Evolutionary conservation across 495 filamentous ascomycete species (phyloP), one percentile per base, ranked within the genome.

Genomic region (Xanthoparmelia taractica): DNA sequence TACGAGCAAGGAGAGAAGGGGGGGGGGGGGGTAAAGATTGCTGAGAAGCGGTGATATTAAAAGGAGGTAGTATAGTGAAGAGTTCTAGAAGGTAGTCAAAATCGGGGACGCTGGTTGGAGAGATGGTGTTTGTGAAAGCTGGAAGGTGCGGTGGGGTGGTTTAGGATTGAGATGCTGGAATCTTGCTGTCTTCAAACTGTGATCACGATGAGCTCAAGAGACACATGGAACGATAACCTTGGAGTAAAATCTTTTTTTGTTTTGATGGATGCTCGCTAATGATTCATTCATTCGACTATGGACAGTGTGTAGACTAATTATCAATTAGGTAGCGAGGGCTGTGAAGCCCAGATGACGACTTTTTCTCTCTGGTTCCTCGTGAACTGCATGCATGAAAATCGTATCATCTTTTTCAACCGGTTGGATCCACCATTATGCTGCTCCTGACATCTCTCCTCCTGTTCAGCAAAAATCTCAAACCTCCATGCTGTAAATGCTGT

Each of bases 401-500:
- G 45, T 10, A 13, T 48, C 4, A 23, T n/a, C 23, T 3, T 27
- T 27, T 29, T 0, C 23, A 29, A 50, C 47, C 1, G 7, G 25
- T 2, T n/a, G n/a, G 10, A 15, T 50, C 47, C 47, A 23, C 47
- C 47, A 50, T 47, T 47, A 50, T 50, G 47, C 25, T 50, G 47
- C 47, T 8, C 10, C 23, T 25, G 13, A 25, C 23, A 1, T n/a
- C 25, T 50, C 25, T 27, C 17, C 15, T n/a, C n/a, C n/a, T n/a
- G n/a, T n/a, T 33, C 27, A 18, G 48, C 48, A 29, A 52, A 52
- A 52, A 17, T n/a, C n/a, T n/a, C 27, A 33, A 52, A 52, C 31
- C 48, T 52, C 48, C 48, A 15, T 18, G 48, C 13, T 52, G 27
- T 52, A 52, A 50, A 50, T 50, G 47, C 47, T 50, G 11, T 50